Evolutionary conservation across 768 basidiomycete species (phyloP), one percentile per base, ranked within the genome.

Genomic region (Leucocoprinus birnbaumii): DNA sequence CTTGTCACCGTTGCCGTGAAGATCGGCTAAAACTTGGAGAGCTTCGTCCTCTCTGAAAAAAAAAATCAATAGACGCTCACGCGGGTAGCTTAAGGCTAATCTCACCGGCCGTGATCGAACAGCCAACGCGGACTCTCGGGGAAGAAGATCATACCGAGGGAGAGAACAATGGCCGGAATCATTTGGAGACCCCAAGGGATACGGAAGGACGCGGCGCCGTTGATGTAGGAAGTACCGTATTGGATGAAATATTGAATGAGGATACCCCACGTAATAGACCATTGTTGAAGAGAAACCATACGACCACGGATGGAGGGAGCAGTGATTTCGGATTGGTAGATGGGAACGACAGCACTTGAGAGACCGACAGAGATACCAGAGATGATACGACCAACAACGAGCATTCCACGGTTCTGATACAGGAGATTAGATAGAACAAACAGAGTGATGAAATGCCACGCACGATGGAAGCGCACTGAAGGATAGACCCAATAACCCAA

Each of bases 161-260:
- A 81, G 24, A 91, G 77, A 10, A 92, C 53, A 55, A 89, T 77
- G 6, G 86, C 90, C 21, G 89, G 89, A 50, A 92, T 89, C 74
- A 87, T 79, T 65, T 91, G 89, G 24, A 91, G 69, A 53, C 85
- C 85, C 87, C 87, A 89, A 9, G 88, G 89, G 59, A 91, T 85
- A 22, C 88, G 84, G 79, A 89, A 91, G 0, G 87, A 87, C 0
- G 86, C 86, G 11, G 66, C 74, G 27, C 87, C 85, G 18, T 84
- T 68, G 65, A 89, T 86, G 65, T 85, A 85, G 7, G 86, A 89
- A 65, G 84, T 86, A 8, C 86, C 87, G 57, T 88, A 87, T 60
- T 87, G 82, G 58, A 88, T 77, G 66, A 88, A 88, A 71, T 89
- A 84, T 58, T 88, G 87, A 42, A 90, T 68, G 59, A 87, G 72